Conservation (phyloP, 805 yeast genomes). For the Nakazawaea pomicola region DNA sequence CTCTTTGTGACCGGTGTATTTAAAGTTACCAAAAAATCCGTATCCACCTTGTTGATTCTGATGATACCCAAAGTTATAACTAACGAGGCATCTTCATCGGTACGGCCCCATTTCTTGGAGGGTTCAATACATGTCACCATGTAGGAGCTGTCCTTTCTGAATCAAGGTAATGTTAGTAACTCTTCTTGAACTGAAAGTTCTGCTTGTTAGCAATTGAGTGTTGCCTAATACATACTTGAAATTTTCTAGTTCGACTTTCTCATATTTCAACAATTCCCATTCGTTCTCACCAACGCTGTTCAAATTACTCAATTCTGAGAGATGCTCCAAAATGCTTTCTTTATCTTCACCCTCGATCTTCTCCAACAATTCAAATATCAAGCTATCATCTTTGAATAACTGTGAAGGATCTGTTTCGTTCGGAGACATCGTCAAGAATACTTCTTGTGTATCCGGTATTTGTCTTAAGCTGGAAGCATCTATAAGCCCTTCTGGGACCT, state of each 20-base stretch:
- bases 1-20: conserved; percentile 47
- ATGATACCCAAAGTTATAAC: conserved; percentile 54
- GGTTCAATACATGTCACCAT: conserved; percentile 35
- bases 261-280: conserved; percentile 27
- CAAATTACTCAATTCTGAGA: conserved; percentile 46
- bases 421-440: conserved; percentile 48
- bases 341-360: conserved; percentile 32
- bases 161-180: not conserved
- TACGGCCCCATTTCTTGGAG: conserved; percentile 49
- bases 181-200: not conserved
- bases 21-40: conserved; percentile 59
- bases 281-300: conserved; percentile 29
- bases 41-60: conserved; percentile 42
- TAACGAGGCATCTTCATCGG: conserved; percentile 25
- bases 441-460: conserved; percentile 93
- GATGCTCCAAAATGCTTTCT: conserved; percentile 45
- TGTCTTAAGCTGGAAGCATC: conserved; percentile 81
- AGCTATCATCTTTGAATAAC: conserved; percentile 42
- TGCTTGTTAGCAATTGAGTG: too few species aligned
- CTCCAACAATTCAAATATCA: conserved; percentile 65
- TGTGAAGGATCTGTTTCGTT: conserved; percentile 18
- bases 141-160: conserved; percentile 20
- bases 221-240: conserved; percentile 13
- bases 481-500: conserved; percentile 52
- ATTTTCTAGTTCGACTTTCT: conserved; percentile 8